Conservation (phyloP, 495 filamentous ascomycete genomes). For the Pseudoneurospora amorphoporcata region DNA sequence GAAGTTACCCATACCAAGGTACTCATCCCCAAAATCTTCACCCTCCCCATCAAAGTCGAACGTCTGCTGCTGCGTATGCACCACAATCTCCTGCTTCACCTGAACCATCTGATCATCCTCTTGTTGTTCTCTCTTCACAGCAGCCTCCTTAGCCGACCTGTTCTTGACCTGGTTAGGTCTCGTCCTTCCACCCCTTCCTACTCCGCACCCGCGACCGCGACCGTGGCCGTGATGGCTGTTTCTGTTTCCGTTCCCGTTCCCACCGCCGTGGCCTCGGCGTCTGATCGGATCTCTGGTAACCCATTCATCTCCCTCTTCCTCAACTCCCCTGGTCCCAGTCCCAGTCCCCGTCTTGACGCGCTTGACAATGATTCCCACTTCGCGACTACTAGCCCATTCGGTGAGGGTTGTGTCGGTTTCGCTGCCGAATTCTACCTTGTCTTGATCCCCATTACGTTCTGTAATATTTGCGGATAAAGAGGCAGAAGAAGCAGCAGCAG, state of each 20-base stretch:
- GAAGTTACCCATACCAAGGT: too few relatives aligned
- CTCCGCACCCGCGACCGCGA: neutral
- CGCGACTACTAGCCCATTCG: constrained; percentile 33
- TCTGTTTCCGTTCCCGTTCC: neutral
- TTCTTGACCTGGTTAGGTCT: neutral
- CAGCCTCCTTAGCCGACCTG: neutral
- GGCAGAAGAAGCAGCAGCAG: neutral
- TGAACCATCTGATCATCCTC: neutral
- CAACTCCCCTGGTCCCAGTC: too few relatives aligned
- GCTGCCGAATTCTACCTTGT: constrained; percentile 27
- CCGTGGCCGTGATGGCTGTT: too few relatives aligned
- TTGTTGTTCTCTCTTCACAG: neutral
- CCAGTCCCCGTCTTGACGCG: neutral
- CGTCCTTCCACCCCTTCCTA: neutral
- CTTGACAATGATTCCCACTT: constrained; percentile 28
- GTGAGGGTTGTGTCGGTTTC: constrained; percentile 28
- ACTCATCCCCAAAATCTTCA: neutral
- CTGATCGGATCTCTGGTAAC: neutral
- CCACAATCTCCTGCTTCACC: neutral
- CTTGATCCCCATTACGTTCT: constrained; percentile 8
- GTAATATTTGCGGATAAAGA: too few relatives aligned
- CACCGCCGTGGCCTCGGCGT: neutral
- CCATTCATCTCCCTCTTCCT: neutral
- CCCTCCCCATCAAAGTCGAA: neutral
- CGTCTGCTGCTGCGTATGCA: neutral